These are phyloP conservation scores for Globisporangium cystogenes DNA, from an alignment of 352 stramenopile species.

Conservation along the genomic window DNA sequence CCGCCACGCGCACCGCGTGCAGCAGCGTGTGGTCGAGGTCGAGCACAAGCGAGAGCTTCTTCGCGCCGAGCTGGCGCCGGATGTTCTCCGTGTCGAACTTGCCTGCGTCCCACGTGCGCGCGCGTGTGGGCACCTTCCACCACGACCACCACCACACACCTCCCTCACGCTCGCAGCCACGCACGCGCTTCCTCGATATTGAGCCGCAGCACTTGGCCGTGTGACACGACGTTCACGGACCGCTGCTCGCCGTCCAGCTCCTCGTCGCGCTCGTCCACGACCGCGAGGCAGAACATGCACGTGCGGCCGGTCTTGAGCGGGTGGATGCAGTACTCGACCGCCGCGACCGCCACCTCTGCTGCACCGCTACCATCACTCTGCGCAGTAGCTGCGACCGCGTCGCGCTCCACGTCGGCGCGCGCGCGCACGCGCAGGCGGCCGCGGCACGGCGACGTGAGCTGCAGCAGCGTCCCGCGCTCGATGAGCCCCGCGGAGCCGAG, in stretches of 20 bases:
- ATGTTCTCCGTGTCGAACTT: conserved; percentile 86
- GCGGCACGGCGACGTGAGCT: conserved; percentile 81
- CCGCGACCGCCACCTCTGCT: conserved; percentile 26
- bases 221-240: conserved; percentile 76
- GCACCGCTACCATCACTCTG: not conserved
- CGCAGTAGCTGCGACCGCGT: not conserved
- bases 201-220: conserved; percentile 90
- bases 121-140: no score
- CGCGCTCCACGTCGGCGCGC: conserved; percentile 1
- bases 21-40: conserved; percentile 98
- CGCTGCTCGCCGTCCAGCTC: conserved; percentile 42
- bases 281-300: conserved; percentile 75
- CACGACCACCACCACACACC: conserved; percentile 20
- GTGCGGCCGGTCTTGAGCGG: conserved; percentile 64
- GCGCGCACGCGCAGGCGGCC: conserved; percentile 69
- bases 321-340: conserved; percentile 79
- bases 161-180: conserved; percentile 63
- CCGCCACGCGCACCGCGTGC: conserved; percentile 85
- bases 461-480: conserved; percentile 51
- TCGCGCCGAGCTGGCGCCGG: conserved; percentile 75
- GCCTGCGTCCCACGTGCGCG: conserved; percentile 33
- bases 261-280: conserved; percentile 66
- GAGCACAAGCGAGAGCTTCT: conserved; percentile 94
- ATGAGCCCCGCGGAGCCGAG: conserved; percentile 47
- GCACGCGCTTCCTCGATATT: conserved; percentile 96